Conservation (phyloP, 2,329 filamentous ascomycete species). For the Ceratocystis huliohia region DNA sequence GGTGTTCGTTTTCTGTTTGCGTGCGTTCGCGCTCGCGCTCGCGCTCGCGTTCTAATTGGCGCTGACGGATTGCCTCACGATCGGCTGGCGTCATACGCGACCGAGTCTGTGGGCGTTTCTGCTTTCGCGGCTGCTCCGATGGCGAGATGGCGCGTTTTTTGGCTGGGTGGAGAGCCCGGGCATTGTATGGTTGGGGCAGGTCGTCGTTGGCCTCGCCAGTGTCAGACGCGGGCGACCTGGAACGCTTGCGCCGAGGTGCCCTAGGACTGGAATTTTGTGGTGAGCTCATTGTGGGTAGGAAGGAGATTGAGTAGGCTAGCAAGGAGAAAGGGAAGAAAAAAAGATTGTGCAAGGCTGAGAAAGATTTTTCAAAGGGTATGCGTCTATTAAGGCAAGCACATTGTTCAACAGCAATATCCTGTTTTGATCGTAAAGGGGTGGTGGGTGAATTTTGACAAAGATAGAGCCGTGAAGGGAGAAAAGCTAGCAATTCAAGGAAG, state of each 20-base stretch:
- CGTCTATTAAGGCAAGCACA: background rate
- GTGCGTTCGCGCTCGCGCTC: conserved; percentile 31
- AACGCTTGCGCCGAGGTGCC: conserved; percentile 29
- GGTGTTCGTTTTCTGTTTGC: background rate
- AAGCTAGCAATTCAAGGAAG: background rate
- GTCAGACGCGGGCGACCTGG: conserved; percentile 26
- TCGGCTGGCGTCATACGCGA: conserved; percentile 55
- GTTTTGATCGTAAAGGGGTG: background rate
- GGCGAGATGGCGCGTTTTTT: conserved; percentile 46
- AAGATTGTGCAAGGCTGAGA: background rate
- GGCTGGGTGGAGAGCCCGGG: conserved; percentile 43
- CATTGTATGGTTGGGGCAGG: conserved; percentile 49
- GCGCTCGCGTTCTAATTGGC: conserved; percentile 42
- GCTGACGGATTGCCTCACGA: conserved; percentile 53
- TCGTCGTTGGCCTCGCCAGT: conserved; percentile 27
- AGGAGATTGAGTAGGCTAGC: no score
- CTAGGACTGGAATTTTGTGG: background rate
- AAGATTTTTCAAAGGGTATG: background rate
- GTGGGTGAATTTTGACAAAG: background rate
- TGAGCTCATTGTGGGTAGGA: conserved; percentile 1
- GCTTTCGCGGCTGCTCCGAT: conserved; percentile 47
- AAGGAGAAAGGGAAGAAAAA: background rate
- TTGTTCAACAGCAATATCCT: conserved; percentile 6
- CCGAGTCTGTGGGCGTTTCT: conserved; percentile 54
- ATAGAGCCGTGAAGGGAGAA: background rate